phyloP scores from a whole-genome alignment of 1,284 basidiomycete species.

The Malassezia psittaci region DNA sequence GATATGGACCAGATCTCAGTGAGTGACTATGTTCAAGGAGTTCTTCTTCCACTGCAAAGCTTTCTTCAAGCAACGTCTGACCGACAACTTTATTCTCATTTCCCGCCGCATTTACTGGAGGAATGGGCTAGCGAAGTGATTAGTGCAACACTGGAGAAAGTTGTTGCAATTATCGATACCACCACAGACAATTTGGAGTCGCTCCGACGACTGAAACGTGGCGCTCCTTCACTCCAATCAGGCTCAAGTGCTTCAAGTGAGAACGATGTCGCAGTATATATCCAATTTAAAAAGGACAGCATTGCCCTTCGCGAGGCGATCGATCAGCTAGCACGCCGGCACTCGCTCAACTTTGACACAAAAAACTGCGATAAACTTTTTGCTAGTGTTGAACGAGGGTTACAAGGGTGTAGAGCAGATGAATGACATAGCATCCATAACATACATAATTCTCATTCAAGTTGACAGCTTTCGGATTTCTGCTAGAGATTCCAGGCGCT shows the following conservation, averaged over 20 bases:
- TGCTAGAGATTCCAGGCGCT: no score
- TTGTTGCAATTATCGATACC: conserved; percentile 27
- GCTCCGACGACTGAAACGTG: conserved; percentile 35
- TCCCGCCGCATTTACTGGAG: background rate
- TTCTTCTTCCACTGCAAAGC: conserved; percentile 62
- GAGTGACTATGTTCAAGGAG: conserved; percentile 70
- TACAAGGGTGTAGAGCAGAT: no score
- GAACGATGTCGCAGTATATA: conserved; percentile 2
- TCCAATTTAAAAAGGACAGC: conserved; percentile 6
- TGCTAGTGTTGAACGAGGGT: no score
- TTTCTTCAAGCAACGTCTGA: conserved; percentile 8
- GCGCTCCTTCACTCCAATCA: conserved; percentile 6
- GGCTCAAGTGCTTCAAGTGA: background rate
- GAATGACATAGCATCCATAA: no score
- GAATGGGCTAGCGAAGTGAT: conserved; percentile 20
- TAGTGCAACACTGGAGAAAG: conserved; percentile 17
- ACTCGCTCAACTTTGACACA: background rate
- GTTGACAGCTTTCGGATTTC: no score
- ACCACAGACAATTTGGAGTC: conserved; percentile 40
- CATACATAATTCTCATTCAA: no score
- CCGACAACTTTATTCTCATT: background rate
- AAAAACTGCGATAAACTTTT: background rate
- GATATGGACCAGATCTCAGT: conserved; percentile 39
- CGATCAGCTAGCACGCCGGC: no score
- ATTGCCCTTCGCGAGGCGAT: background rate